These are phyloP conservation scores for Leptomonas pyrrhocoris DNA, from an alignment of 208 protist genomes.

Conservation along the genomic window DNA sequence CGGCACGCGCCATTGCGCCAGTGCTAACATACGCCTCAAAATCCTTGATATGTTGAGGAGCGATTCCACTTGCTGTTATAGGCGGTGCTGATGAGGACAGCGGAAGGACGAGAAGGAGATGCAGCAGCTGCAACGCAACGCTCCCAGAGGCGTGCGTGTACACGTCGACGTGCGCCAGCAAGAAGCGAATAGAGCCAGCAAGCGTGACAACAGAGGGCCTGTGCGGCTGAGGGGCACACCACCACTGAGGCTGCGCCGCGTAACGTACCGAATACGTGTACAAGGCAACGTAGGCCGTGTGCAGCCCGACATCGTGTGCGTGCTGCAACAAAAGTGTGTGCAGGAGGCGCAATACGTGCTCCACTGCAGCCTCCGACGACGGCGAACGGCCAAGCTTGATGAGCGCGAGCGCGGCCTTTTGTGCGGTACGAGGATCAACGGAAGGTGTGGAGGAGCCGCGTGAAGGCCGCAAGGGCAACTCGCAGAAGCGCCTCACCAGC, in stretches of 20 bases:
- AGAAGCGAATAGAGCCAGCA: not conserved
- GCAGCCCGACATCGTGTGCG: constrained; percentile 39
- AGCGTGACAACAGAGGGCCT: constrained; percentile 17
- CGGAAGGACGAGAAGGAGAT: constrained; percentile 21
- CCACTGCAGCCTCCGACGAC: constrained; percentile 14
- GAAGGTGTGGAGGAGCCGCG: not conserved
- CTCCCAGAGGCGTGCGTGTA: constrained; percentile 15
- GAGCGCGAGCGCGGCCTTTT: constrained; percentile 64
- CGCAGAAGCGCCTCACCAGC: constrained; percentile 49
- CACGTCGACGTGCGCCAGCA: not conserved
- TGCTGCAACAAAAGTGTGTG: constrained; percentile 11
- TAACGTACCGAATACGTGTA: constrained; percentile 35
- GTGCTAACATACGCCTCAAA: constrained; percentile 11
- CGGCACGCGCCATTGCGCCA: not conserved
- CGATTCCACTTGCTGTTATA: not conserved
- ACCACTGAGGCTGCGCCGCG: constrained; percentile 18
- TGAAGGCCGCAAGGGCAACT: constrained; percentile 30
- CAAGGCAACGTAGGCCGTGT: constrained; percentile 53
- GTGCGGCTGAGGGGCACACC: not conserved
- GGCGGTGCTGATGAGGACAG: not conserved
- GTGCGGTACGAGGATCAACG: constrained; percentile 34
- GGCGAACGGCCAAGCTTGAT: constrained; percentile 46
- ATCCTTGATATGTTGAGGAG: not conserved
- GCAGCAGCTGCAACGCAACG: constrained; percentile 35
- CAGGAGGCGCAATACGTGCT: constrained; percentile 47